Conservation (phyloP, 352 stramenopile genomes). For the Pythium utonaiense region DNA sequence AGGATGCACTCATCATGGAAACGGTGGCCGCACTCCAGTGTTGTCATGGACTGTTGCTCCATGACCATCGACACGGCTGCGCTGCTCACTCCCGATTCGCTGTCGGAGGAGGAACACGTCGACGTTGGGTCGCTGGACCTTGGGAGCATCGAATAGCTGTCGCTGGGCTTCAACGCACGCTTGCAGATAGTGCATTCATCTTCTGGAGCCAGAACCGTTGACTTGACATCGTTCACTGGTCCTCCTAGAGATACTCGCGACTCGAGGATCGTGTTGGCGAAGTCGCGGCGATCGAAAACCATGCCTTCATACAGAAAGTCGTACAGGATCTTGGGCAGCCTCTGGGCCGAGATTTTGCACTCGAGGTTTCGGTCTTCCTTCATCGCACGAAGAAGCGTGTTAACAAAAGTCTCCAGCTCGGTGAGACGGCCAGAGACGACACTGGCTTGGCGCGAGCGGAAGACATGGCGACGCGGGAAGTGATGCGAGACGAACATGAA, state of each 20-base stretch:
- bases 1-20: slow-evolving; percentile 89
- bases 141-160: slow-evolving; percentile 30
- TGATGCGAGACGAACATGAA: slow-evolving; percentile 80
- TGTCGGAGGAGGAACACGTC: slow-evolving; percentile 17
- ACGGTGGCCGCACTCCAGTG: slow-evolving; percentile 73
- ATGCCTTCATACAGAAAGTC: slow-evolving; percentile 82
- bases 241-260: slow-evolving; percentile 45
- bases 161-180: slow-evolving; percentile 20
- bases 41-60: slow-evolving; percentile 47
- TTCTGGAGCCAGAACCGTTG: slow-evolving; percentile 18
- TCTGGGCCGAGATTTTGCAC: slow-evolving; percentile 51
- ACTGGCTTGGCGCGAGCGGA: slow-evolving; percentile 58
- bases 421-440: slow-evolving; percentile 58
- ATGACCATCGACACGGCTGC: slow-evolving; percentile 29
- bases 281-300: slow-evolving; percentile 72
- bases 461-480: slow-evolving; percentile 74
- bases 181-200: slow-evolving; percentile 64
- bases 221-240: background rate
- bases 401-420: slow-evolving; percentile 68
- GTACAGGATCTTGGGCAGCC: slow-evolving; percentile 66
- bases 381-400: slow-evolving; percentile 51
- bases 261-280: slow-evolving; percentile 50
- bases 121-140: slow-evolving; percentile 20
- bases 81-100: slow-evolving; percentile 17
- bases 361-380: slow-evolving; percentile 63